These are phyloP conservation scores for Mortierella sp. DNA, from an alignment of 371 early-diverging fungal species.

Conservation along the genomic window DNA sequence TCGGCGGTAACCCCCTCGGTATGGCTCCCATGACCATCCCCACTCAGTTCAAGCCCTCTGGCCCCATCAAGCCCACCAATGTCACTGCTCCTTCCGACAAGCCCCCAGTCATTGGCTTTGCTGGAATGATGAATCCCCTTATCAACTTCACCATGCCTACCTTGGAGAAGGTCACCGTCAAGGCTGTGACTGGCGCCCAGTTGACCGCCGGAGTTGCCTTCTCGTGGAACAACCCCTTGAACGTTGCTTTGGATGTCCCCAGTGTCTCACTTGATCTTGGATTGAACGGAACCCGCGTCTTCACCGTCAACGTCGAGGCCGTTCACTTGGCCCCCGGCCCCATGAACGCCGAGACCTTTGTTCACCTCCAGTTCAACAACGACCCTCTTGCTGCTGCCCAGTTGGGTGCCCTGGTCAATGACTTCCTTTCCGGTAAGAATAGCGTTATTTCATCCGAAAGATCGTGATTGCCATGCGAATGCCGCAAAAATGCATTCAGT, in stretches of 20 bases:
- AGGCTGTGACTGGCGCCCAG: slow-evolving; percentile 42
- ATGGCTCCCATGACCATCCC: slow-evolving; percentile 36
- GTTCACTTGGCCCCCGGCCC: slow-evolving; percentile 36
- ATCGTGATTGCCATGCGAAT: background rate
- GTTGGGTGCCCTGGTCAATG: slow-evolving; percentile 33
- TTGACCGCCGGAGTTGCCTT: slow-evolving; percentile 51
- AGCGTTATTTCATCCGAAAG: background rate
- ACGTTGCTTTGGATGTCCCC: slow-evolving; percentile 43
- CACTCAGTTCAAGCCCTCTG: slow-evolving; percentile 27
- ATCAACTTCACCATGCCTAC: slow-evolving; percentile 42
- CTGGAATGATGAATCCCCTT: slow-evolving; percentile 35
- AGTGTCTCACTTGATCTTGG: slow-evolving; percentile 38
- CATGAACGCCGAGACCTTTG: slow-evolving; percentile 41
- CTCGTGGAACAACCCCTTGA: slow-evolving; percentile 48
- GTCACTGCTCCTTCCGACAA: slow-evolving; percentile 4
- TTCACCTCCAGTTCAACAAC: slow-evolving; percentile 51
- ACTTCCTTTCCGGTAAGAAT: slow-evolving; percentile 40
- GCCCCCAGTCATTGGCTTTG: slow-evolving; percentile 46
- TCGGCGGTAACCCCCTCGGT: slow-evolving; percentile 28
- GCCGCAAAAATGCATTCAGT: background rate
- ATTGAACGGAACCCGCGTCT: slow-evolving; percentile 41
- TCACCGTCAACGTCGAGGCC: slow-evolving; percentile 31
- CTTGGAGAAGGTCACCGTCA: slow-evolving; percentile 37
- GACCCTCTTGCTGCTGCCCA: slow-evolving; percentile 36
- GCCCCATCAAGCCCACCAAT: slow-evolving; percentile 21